These are phyloP conservation scores for Yamadazyma endophytica DNA, from an alignment of 805 yeast species.

Conservation along the genomic window DNA sequence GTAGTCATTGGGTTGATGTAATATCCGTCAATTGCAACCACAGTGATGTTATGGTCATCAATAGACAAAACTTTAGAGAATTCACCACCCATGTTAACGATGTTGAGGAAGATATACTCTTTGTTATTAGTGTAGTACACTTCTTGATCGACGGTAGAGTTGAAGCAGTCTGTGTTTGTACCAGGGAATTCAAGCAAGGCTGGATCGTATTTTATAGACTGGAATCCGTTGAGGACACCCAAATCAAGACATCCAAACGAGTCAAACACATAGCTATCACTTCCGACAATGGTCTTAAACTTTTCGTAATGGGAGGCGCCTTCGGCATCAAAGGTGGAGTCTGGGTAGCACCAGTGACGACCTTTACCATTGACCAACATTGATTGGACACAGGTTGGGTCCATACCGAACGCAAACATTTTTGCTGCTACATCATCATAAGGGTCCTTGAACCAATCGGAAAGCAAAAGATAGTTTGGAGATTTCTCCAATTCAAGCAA, in stretches of 20 bases:
- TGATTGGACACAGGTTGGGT: constrained; percentile 29
- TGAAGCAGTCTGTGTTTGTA: constrained; percentile 15
- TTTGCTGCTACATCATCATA: constrained; percentile 31
- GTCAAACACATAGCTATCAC: constrained; percentile 13
- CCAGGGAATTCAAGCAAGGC: constrained; percentile 21
- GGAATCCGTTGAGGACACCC: constrained; percentile 5
- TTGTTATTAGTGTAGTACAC: constrained; percentile 17
- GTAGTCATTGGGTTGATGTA: constrained; percentile 21
- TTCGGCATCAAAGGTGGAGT: constrained; percentile 10
- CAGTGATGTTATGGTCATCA: constrained; percentile 25
- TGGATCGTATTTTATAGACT: constrained; percentile 2
- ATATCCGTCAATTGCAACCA: constrained; percentile 29
- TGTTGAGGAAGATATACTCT: constrained; percentile 22
- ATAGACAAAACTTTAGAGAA: constrained; percentile 28
- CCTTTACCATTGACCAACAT: constrained; percentile 29
- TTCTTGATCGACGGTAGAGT: constrained; percentile 15
- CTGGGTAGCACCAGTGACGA: constrained; percentile 18
- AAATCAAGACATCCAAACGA: constrained; percentile 9
- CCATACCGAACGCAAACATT: constrained; percentile 27
- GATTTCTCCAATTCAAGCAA: constrained; percentile 20
- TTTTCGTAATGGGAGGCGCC: constrained; percentile 11
- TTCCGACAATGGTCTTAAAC: constrained; percentile 10
- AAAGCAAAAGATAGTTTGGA: constrained; percentile 26
- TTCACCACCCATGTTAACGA: constrained; percentile 31
- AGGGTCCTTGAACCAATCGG: constrained; percentile 36